Evolutionary conservation across 768 basidiomycete genomes (phyloP).

Genomic region (Gautieria morchelliformis): DNA sequence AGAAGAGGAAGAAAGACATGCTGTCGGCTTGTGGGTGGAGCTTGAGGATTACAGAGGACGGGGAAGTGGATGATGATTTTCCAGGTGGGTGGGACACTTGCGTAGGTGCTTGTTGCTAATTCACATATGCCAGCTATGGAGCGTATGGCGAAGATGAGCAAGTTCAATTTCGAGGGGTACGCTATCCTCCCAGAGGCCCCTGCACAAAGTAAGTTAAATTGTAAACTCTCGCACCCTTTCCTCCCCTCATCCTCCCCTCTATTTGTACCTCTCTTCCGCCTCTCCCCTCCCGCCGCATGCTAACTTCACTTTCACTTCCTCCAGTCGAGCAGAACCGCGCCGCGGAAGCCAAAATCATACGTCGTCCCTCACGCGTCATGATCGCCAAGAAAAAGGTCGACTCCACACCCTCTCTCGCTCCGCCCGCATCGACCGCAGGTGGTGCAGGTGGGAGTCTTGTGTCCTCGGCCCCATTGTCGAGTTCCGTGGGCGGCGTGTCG

Average conservation of each 20-base stretch:
- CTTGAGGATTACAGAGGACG: conserved; percentile 89
- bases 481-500: conserved; percentile 37
- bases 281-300: too few relatives aligned
- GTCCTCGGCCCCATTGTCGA: conserved; percentile 13
- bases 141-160: conserved; percentile 71
- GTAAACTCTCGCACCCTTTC: too few relatives aligned
- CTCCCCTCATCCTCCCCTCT: too few relatives aligned
- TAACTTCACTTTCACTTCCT: not conserved
- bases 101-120: not conserved
- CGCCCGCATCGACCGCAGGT: conserved; percentile 19
- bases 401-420: conserved; percentile 24
- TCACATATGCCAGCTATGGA: conserved; percentile 65
- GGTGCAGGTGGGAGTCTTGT: conserved; percentile 29
- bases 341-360: conserved; percentile 71
- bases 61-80: conserved; percentile 98
- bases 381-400: conserved; percentile 51
- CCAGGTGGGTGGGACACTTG: conserved; percentile 57
- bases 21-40: conserved; percentile 86
- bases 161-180: conserved; percentile 86
- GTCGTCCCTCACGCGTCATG: conserved; percentile 67
- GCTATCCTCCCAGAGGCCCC: conserved; percentile 70
- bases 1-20: conserved; percentile 50
- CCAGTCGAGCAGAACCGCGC: conserved; percentile 69
- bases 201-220: conserved; percentile 42
- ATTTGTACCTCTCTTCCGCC: too few relatives aligned